Conservation (phyloP, 192 early-diverging fungal genomes). For the Coemansia sp. region DNA sequence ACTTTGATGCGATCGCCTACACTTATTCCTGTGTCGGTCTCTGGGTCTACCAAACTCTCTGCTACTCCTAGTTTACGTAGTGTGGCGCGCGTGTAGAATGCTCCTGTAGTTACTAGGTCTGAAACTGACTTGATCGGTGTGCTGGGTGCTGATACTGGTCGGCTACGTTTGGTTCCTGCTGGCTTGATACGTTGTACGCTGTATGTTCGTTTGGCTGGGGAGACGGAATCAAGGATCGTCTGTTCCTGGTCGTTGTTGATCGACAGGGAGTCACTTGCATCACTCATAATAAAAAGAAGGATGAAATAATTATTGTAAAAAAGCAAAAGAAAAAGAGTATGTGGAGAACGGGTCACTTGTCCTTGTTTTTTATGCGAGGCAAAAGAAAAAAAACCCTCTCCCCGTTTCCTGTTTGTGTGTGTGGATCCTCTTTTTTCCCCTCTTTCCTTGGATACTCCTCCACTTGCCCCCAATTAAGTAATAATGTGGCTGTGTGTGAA, state of each 20-base stretch:
- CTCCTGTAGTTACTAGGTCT: slow-evolving; percentile 53
- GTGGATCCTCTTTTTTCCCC: background rate
- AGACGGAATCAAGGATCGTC: background rate
- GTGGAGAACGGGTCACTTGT: background rate
- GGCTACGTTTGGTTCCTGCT: background rate
- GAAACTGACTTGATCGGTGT: background rate
- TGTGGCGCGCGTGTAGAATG: slow-evolving; percentile 55
- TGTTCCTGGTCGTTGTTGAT: background rate
- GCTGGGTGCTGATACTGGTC: background rate
- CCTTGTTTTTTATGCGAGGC: background rate
- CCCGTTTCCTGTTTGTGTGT: background rate
- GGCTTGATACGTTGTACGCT: background rate
- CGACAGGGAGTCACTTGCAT: slow-evolving; percentile 1
- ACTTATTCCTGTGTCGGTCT: slow-evolving; percentile 12
- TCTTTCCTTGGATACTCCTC: background rate
- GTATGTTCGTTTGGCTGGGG: slow-evolving; percentile 14
- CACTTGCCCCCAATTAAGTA: background rate
- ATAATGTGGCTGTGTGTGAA: no score
- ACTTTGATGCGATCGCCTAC: slow-evolving; percentile 40
- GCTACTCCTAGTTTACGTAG: slow-evolving; percentile 48
- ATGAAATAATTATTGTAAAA: no score
- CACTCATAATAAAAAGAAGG: background rate
- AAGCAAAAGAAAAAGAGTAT: background rate
- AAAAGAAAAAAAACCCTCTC: no score
- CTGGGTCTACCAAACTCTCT: slow-evolving; percentile 12